A percentile compares a stretch with the other conserved stretches of the same genome.
Conservation (phyloP, 2,329 filamentous ascomycete genomes). For the Cryphonectria parasitica region DNA sequence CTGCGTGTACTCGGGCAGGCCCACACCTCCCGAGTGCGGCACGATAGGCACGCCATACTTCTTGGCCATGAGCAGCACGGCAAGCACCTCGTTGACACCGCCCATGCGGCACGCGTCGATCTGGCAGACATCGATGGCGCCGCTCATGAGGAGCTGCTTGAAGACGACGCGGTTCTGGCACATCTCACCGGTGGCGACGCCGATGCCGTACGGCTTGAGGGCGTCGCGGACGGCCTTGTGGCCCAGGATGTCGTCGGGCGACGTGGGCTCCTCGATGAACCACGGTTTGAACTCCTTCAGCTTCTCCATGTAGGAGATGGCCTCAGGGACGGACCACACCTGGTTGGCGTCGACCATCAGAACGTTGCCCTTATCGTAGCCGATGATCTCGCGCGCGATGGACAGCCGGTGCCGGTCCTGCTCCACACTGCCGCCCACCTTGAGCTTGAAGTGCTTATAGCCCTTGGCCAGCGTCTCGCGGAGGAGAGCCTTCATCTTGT, state of each 20-base stretch:
- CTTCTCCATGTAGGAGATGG: conserved; percentile 83
- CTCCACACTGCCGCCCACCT: conserved; percentile 76
- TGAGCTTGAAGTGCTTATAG: conserved; percentile 88
- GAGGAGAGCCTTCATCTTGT: conserved; percentile 79
- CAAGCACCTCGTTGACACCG: conserved; percentile 88
- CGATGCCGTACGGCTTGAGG: conserved; percentile 73
- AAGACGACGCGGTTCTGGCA: conserved; percentile 94
- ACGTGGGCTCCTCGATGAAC: conserved; percentile 95
- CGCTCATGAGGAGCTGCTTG: conserved; percentile 83
- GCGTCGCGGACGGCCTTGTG: conserved; percentile 85
- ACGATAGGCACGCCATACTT: conserved; percentile 82
- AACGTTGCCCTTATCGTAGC: conserved; percentile 80
- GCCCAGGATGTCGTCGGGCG: conserved; percentile 85
- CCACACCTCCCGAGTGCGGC: conserved; percentile 87
- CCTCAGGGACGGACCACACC: conserved; percentile 88
- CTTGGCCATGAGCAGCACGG: conserved; percentile 84
- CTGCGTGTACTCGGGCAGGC: conserved; percentile 91
- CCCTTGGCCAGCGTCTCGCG: conserved; percentile 75
- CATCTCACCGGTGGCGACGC: conserved; percentile 92
- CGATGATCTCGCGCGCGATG: conserved; percentile 79
- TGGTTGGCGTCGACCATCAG: conserved; percentile 96
- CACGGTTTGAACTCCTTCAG: conserved; percentile 83
- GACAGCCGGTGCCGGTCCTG: conserved; percentile 71
- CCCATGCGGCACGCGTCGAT: conserved; percentile 89
- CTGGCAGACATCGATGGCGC: conserved; percentile 86